Percentiles rank a stretch among this genome's conserved stretches.
Conservation (phyloP, 495 filamentous ascomycete genomes). For the Lophiotrema nucula region DNA sequence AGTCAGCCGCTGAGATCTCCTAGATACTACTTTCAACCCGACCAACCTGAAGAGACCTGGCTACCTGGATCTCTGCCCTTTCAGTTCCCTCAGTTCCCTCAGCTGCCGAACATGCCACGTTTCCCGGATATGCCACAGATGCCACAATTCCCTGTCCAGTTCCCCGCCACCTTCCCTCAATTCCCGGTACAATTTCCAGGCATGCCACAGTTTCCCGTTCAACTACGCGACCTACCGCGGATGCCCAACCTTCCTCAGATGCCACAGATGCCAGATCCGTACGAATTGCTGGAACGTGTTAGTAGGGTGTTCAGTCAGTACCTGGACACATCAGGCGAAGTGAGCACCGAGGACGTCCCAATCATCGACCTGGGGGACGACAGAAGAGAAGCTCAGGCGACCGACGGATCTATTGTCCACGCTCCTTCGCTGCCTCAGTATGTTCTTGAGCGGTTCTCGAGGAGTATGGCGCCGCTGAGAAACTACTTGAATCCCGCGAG, state of each 20-base stretch:
- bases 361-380: constrained; percentile 26
- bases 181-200: constrained; percentile 27
- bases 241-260: constrained; percentile 30
- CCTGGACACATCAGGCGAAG: constrained; percentile 26
- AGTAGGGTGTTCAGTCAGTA: constrained; percentile 28
- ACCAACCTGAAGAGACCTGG: constrained; percentile 27
- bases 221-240: constrained; percentile 28
- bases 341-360: constrained; percentile 7
- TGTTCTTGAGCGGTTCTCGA: constrained; percentile 22
- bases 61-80: constrained; percentile 25
- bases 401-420: constrained; percentile 17
- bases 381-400: constrained; percentile 12
- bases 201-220: constrained; percentile 34
- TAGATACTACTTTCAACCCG: constrained; percentile 30
- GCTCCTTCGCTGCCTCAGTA: constrained; percentile 28
- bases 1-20: constrained; percentile 22
- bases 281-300: constrained; percentile 40
- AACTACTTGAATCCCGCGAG: constrained; percentile 21
- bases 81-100: constrained; percentile 13
- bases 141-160: constrained; percentile 15
- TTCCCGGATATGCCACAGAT: constrained; percentile 17
- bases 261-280: constrained; percentile 33
- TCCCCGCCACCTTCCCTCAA: no score
- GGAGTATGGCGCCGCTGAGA: constrained; percentile 10
- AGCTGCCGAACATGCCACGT: constrained; percentile 7